Conservation (phyloP, 768 basidiomycete species). For the Clitopilus passeckerianus region DNA sequence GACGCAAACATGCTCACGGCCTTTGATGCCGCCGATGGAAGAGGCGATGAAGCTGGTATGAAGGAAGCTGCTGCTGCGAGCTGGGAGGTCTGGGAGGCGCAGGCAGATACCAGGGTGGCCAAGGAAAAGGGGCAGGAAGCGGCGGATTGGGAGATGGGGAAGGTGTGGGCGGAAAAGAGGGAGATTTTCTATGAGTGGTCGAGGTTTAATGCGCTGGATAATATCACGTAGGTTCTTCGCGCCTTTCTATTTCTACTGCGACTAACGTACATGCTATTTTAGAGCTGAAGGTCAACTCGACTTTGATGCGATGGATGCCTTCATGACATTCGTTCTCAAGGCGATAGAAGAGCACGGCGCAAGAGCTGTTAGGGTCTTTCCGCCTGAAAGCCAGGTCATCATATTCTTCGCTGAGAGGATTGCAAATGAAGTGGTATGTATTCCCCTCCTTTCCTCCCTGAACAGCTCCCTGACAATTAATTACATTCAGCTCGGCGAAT, state of each 20-base stretch:
- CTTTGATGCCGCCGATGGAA: constrained; percentile 83
- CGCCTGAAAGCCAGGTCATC: constrained; percentile 70
- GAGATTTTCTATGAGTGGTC: constrained; percentile 89
- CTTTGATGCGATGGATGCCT: constrained; percentile 92
- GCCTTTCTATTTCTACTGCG: too few relatives aligned
- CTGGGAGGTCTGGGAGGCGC: constrained; percentile 72
- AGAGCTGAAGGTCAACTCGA: constrained; percentile 61
- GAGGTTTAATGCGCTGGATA: constrained; percentile 76
- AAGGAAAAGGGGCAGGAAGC: neutral
- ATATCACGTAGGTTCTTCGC: constrained; percentile 57
- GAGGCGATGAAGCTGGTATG: constrained; percentile 73
- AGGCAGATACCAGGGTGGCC: constrained; percentile 6
- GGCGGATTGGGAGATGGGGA: constrained; percentile 86
- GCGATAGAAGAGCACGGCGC: constrained; percentile 73
- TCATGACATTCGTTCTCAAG: constrained; percentile 66
- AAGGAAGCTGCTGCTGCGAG: constrained; percentile 74
- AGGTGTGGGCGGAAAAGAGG: constrained; percentile 93
- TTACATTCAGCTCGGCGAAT: constrained; percentile 74
- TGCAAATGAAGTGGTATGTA: constrained; percentile 75
- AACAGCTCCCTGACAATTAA: neutral
- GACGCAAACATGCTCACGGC: constrained; percentile 81
- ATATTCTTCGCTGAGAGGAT: constrained; percentile 81
- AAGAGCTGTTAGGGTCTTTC: constrained; percentile 83
- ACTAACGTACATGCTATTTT: constrained; percentile 39
- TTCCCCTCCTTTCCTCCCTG: constrained; percentile 4